Evolutionary conservation across 2,329 filamentous ascomycete genomes (phyloP).

Genomic region (Verticillium isaacii): DNA sequence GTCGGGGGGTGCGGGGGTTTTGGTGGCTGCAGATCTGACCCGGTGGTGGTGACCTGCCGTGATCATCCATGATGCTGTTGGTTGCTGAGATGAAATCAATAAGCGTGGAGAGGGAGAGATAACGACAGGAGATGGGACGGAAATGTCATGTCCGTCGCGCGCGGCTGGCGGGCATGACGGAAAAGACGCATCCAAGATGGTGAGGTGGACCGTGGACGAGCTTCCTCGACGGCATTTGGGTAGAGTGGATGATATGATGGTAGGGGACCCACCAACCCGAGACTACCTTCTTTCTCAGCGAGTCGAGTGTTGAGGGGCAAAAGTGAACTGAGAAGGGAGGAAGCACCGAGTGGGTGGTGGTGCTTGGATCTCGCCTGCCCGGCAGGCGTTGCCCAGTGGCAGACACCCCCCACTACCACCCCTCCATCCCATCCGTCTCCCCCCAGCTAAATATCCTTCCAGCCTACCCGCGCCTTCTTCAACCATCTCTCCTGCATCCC

Average conservation of each 20-base stretch:
- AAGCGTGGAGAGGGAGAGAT: not conserved
- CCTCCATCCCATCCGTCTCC: not conserved
- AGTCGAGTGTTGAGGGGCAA: not conserved
- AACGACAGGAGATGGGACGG: not conserved
- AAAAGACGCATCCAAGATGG: not conserved
- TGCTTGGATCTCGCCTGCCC: not conserved
- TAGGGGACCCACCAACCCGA: not conserved
- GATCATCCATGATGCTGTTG: not conserved
- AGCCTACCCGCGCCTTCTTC: not conserved
- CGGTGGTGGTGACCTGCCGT: not conserved
- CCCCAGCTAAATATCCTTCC: not conserved
- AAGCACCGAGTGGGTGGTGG: not conserved
- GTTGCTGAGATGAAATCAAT: not conserved
- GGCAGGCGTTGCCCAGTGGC: not conserved
- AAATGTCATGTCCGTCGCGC: not conserved
- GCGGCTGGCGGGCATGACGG: not conserved
- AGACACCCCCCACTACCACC: not conserved
- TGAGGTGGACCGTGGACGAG: not conserved
- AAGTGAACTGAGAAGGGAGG: not conserved
- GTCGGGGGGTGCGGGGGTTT: not conserved
- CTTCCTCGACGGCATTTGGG: not conserved
- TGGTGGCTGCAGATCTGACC: not conserved
- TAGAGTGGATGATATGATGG: not conserved
- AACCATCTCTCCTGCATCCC: not conserved
- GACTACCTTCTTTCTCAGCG: not conserved